Conservation (phyloP, 2,329 filamentous ascomycete genomes). For the Paracamarosporium sp. region DNA sequence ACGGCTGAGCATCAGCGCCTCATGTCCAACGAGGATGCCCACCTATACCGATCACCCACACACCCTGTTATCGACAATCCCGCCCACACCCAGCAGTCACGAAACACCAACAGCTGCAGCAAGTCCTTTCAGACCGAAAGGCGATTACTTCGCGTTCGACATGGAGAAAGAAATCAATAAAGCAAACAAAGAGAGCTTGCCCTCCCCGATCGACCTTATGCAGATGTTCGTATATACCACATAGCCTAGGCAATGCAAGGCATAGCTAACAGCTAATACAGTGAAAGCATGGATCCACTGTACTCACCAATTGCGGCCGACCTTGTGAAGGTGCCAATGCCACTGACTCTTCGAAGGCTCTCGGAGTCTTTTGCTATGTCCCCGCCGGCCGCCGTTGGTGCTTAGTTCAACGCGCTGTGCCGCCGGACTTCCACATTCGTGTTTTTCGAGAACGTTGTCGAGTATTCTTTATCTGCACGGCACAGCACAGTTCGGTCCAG, state of each 20-base stretch:
- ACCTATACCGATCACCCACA: slow-evolving; percentile 33
- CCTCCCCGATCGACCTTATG: slow-evolving; percentile 25
- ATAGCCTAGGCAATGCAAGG: neutral
- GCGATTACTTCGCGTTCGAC: slow-evolving; percentile 38
- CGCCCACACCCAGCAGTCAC: slow-evolving; percentile 47
- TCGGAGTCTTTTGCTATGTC: slow-evolving; percentile 29
- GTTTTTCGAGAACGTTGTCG: neutral
- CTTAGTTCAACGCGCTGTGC: slow-evolving; percentile 5
- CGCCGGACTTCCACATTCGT: neutral
- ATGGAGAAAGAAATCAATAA: slow-evolving; percentile 24
- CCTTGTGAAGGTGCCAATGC: slow-evolving; percentile 23
- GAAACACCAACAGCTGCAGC: slow-evolving; percentile 25
- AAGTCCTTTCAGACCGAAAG: slow-evolving; percentile 48
- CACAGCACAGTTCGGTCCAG: neutral
- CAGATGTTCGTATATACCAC: slow-evolving; percentile 28
- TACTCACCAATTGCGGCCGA: slow-evolving; percentile 28
- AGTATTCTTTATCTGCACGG: neutral
- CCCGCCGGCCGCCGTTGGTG: slow-evolving; percentile 13
- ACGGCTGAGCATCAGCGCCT: slow-evolving; percentile 37
- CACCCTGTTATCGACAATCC: slow-evolving; percentile 47
- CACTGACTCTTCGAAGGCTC: slow-evolving; percentile 27
- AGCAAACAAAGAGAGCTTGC: slow-evolving; percentile 14
- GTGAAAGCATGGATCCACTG: slow-evolving; percentile 39
- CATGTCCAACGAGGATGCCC: slow-evolving; percentile 50
- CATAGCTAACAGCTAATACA: slow-evolving; percentile 12